Evolutionary conservation across 2,329 filamentous ascomycete species (phyloP).

Genomic region (Hymenoscyphus repandus): DNA sequence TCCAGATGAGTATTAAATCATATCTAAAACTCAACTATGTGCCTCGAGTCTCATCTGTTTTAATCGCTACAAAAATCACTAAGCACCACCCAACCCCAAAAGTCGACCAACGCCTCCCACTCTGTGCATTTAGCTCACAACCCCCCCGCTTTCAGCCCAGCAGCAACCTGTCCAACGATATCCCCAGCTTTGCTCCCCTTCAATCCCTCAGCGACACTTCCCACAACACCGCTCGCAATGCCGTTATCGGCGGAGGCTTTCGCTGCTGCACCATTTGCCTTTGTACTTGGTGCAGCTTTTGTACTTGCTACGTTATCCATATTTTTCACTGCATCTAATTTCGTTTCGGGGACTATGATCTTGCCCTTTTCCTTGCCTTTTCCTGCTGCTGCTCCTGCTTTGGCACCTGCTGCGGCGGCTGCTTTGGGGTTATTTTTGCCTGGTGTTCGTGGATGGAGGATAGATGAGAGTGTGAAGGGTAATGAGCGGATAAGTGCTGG

Average conservation of each 20-base stretch:
- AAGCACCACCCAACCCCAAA: too few species aligned
- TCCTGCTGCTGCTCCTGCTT: not conserved
- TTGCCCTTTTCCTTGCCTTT: too few species aligned
- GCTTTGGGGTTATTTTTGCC: not conserved
- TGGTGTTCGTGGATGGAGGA: not conserved
- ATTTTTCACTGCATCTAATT: too few species aligned
- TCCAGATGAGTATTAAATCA: too few species aligned
- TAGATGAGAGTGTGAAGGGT: not conserved
- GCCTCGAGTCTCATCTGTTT: too few species aligned
- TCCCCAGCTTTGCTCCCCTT: not conserved
- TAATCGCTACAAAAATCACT: too few species aligned
- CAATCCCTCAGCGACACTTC: not conserved
- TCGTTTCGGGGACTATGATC: too few species aligned
- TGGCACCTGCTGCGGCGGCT: not conserved
- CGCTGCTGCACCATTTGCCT: too few species aligned
- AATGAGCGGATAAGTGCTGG: not conserved
- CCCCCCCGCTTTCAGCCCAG: not conserved
- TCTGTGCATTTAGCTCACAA: not conserved
- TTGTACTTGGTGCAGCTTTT: too few species aligned
- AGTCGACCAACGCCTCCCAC: too few species aligned
- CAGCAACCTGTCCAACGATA: not conserved
- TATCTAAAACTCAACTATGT: too few species aligned
- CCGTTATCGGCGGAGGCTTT: not conserved
- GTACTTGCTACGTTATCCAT: too few species aligned
- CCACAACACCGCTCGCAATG: not conserved